phyloP scores from a whole-genome alignment of 805 yeast species.

The Yarrowia hollandica region DNA sequence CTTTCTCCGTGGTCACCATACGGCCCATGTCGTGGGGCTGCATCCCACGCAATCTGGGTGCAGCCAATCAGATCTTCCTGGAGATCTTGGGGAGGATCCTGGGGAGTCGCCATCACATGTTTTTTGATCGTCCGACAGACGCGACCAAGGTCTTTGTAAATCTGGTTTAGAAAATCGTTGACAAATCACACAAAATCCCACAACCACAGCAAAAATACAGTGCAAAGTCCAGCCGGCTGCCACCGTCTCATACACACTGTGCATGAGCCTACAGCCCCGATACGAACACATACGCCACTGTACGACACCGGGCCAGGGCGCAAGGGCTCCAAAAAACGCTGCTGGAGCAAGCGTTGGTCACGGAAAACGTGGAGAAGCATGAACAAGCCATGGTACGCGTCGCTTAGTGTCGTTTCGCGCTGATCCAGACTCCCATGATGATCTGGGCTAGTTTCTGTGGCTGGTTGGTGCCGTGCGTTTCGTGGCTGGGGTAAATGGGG shows the following conservation, averaged over 20 bases:
- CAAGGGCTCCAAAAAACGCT: too few species aligned
- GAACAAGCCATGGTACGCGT: background rate
- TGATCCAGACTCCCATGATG: background rate
- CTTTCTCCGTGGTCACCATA: background rate
- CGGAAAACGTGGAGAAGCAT: background rate
- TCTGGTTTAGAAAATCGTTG: too few species aligned
- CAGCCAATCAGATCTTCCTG: background rate
- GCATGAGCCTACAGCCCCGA: slow-evolving; percentile 1
- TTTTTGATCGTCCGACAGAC: too few species aligned
- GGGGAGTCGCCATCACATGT: too few species aligned
- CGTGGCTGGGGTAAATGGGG: background rate
- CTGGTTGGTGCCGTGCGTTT: slow-evolving; percentile 10
- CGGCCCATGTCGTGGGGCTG: background rate
- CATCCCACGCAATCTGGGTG: too few species aligned
- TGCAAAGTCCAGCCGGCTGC: too few species aligned
- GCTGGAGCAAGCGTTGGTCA: too few species aligned
- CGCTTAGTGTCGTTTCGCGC: background rate
- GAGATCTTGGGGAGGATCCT: background rate
- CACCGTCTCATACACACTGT: background rate
- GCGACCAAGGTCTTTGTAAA: too few species aligned
- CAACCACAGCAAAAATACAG: too few species aligned
- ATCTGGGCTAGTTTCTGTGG: background rate
- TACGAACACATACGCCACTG: background rate
- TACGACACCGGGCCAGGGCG: too few species aligned
- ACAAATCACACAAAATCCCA: too few species aligned